phyloP scores from a whole-genome alignment of 495 filamentous ascomycete genomes.

The Talaromyces liani region DNA sequence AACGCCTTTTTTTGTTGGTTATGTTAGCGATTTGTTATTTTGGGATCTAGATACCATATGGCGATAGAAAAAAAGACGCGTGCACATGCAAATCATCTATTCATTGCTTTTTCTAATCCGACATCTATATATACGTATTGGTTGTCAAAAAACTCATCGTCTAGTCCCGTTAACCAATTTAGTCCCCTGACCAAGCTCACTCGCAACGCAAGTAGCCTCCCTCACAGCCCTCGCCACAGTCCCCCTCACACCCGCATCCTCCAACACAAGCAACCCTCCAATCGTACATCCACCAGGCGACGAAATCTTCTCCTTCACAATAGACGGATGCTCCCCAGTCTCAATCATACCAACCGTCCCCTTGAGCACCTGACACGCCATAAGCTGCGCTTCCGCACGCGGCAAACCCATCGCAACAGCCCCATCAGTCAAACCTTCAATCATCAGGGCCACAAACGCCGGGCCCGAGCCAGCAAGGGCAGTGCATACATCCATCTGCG shows the following conservation, averaged over 20 bases:
- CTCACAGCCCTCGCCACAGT: slow-evolving; percentile 30
- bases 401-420: slow-evolving; percentile 37
- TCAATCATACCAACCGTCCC: slow-evolving; percentile 32
- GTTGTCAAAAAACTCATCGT: slow-evolving; percentile 10
- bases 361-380: slow-evolving; percentile 33
- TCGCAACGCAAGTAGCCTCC: slow-evolving; percentile 34
- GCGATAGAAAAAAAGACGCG: neutral
- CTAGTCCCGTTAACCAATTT: slow-evolving; percentile 33
- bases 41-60: slow-evolving; percentile 5
- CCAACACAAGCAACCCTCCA: slow-evolving; percentile 36
- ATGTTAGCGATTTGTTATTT: slow-evolving; percentile 4
- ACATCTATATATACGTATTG: neutral
- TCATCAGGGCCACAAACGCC: slow-evolving; percentile 36
- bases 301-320: slow-evolving; percentile 33
- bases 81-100: slow-evolving; percentile 1
- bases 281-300: slow-evolving; percentile 39
- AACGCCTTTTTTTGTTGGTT: neutral
- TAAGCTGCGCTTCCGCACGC: slow-evolving; percentile 29
- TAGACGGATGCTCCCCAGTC: slow-evolving; percentile 29
- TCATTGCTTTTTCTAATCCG: slow-evolving; percentile 6
- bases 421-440: slow-evolving; percentile 35
- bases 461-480: slow-evolving; percentile 34
- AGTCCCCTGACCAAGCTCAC: slow-evolving; percentile 27
- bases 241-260: slow-evolving; percentile 34
- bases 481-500: slow-evolving; percentile 31